Conservation (phyloP, 768 basidiomycete species). For the Strobilomyces echinocephalus region DNA sequence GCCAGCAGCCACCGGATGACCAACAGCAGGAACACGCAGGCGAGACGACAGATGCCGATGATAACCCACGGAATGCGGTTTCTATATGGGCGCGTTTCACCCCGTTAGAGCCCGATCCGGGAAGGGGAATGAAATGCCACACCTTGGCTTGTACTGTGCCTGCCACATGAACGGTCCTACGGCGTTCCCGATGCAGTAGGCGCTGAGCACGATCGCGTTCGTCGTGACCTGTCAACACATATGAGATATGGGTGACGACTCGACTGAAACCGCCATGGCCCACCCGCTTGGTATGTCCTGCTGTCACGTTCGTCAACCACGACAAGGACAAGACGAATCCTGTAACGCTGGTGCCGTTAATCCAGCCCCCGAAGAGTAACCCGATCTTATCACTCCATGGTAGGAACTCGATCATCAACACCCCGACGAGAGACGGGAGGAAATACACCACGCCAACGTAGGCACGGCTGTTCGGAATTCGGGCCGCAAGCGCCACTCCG, state of each 20-base stretch:
- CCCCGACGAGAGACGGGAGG: constrained; percentile 61
- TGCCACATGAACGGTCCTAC: constrained; percentile 80
- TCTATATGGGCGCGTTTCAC: constrained; percentile 28
- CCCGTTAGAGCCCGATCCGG: not conserved
- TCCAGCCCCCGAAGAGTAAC: constrained; percentile 44
- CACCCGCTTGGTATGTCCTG: constrained; percentile 69
- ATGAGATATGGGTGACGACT: not conserved
- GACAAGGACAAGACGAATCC: constrained; percentile 58
- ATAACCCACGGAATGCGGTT: constrained; percentile 76
- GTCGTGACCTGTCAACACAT: constrained; percentile 20
- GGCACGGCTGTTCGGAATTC: constrained; percentile 54
- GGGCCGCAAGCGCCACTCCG: constrained; percentile 55
- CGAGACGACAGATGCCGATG: constrained; percentile 59
- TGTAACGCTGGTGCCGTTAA: constrained; percentile 45
- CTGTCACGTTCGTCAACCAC: constrained; percentile 62
- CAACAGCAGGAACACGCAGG: constrained; percentile 47
- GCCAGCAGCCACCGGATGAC: constrained; percentile 50
- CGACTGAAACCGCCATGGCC: constrained; percentile 30
- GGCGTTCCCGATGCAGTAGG: constrained; percentile 65
- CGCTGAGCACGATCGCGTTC: constrained; percentile 70
- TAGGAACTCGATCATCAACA: constrained; percentile 56
- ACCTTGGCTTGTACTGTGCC: constrained; percentile 62
- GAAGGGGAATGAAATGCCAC: constrained; percentile 2
- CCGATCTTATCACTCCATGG: constrained; percentile 66
- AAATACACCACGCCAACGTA: constrained; percentile 58